Evolutionary conservation across 192 early-diverging fungal species (phyloP), one percentile per base, ranked within the genome.

Genomic region (Chytriomyces sp.): DNA sequence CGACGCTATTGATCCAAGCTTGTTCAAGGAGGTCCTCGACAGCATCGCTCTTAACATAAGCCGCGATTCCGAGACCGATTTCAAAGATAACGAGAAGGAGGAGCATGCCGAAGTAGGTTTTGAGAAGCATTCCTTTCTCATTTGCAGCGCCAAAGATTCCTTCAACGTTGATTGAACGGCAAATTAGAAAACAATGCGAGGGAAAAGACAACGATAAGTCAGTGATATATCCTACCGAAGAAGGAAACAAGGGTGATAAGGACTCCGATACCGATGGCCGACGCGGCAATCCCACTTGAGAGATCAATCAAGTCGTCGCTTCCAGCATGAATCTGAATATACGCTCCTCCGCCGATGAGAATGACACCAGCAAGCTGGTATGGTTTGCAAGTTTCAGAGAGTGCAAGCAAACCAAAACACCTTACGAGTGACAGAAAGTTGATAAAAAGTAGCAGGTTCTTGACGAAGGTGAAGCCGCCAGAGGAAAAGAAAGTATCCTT

Each of bases 11-110:
- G 68, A 90, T 89, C 95, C 95, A 97, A 25, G 85, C 77, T 74
- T 88, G 87, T 8, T 88, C 81, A 32, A 94, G 70, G 26, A 93
- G 82, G 32, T 89, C 85, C 22, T 83, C 79, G 54, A 97, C 80
- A 10, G 37, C 72, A 64, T 80, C 77, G 30, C 74, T 66, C 54
- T 87, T 83, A 22, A 77, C 64, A 53, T 87, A 87, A 19, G 83
- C 85, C 0, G 83, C 85, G 63, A 74, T 74, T 5, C 85, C 85
- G 41, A 87, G 73, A 37, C 77, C 64, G 41, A 87, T 37, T 61
- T 87, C 83, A 12, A 87, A 75, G 33, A 85, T 70, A 17, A 87
- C 78, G 41, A 87, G 72, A 22, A 87, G 41, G 61, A 82, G 62
- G 36, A 87, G 75, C 3, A 87, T 52, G 12, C 74, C 83, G 71